These are phyloP conservation scores for Ganoderma lingzhi DNA, from an alignment of 1,284 basidiomycete genomes.

Conservation along the genomic window DNA sequence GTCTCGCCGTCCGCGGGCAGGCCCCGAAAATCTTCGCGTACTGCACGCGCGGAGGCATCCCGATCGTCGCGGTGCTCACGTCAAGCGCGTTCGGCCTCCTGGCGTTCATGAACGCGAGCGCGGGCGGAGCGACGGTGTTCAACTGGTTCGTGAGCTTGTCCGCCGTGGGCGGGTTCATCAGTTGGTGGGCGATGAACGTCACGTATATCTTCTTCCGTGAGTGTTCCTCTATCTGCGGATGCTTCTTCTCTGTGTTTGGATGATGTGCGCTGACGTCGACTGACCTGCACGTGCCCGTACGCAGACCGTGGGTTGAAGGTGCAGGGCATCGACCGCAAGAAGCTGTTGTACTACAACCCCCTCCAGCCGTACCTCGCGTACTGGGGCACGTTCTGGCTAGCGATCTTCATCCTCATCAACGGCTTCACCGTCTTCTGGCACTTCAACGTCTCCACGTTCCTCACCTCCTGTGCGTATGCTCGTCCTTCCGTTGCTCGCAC, in stretches of 20 bases:
- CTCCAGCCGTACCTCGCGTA: slow-evolving; percentile 50
- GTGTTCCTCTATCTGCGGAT: slow-evolving; percentile 22
- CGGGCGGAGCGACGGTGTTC: slow-evolving; percentile 47
- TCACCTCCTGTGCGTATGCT: slow-evolving; percentile 60
- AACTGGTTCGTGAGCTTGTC: slow-evolving; percentile 66
- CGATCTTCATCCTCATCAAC: slow-evolving; percentile 51
- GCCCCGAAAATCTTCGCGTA: slow-evolving; percentile 68
- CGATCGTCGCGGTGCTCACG: slow-evolving; percentile 62
- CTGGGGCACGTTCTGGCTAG: slow-evolving; percentile 50
- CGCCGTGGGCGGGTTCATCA: slow-evolving; percentile 68
- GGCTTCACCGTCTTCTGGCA: slow-evolving; percentile 47
- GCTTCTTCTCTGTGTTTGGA: background rate
- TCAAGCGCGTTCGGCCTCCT: slow-evolving; percentile 55
- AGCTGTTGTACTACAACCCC: slow-evolving; percentile 60
- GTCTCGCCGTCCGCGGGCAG: slow-evolving; percentile 80
- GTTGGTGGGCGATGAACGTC: slow-evolving; percentile 76
- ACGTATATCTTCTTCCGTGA: slow-evolving; percentile 80
- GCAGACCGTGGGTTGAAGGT: slow-evolving; percentile 60
- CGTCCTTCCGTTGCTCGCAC: background rate
- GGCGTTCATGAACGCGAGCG: slow-evolving; percentile 57
- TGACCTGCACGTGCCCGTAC: slow-evolving; percentile 39
- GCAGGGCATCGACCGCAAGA: slow-evolving; percentile 64
- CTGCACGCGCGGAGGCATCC: slow-evolving; percentile 81
- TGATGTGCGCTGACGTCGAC: background rate
- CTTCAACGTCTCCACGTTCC: slow-evolving; percentile 67